Percentiles rank a stretch among this genome's conserved stretches.
phyloP scores from a whole-genome alignment of 108 stramenopile species.

The Nitzschia sp. region DNA sequence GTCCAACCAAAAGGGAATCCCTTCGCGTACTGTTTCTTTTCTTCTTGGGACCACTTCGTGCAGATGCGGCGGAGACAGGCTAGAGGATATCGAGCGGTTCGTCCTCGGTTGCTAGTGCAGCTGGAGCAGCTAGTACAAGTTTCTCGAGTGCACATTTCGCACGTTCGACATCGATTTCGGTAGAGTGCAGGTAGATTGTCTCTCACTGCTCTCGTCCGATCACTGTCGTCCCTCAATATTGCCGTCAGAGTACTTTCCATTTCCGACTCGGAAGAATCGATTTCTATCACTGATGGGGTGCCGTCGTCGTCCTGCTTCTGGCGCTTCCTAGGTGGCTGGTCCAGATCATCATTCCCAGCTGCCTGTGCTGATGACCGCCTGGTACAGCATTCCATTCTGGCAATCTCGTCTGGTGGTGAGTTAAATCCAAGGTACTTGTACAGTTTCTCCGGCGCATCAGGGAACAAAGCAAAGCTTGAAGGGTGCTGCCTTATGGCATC shows the following conservation, averaged over 20 bases:
- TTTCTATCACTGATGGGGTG: no score
- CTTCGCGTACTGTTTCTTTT: neutral
- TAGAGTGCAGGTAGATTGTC: no score
- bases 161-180: neutral
- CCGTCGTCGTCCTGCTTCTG: no score
- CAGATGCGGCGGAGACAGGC: slow-evolving; percentile 8
- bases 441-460: neutral
- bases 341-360: no score
- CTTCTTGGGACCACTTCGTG: neutral
- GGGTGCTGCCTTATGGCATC: neutral
- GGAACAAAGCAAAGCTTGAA: neutral
- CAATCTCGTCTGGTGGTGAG: no score
- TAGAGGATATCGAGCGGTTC: neutral
- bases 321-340: no score
- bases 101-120: neutral
- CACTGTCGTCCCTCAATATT: no score
- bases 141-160: slow-evolving; percentile 8
- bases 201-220: no score
- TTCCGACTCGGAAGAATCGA: no score
- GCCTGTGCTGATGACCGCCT: no score
- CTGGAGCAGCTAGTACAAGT: neutral
- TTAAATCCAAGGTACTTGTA: slow-evolving; percentile 9
- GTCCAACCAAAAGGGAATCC: slow-evolving; percentile 4
- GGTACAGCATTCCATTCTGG: no score
- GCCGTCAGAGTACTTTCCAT: no score